Conservation (phyloP, 371 early-diverging fungal species). For the Mortierella sp. region DNA sequence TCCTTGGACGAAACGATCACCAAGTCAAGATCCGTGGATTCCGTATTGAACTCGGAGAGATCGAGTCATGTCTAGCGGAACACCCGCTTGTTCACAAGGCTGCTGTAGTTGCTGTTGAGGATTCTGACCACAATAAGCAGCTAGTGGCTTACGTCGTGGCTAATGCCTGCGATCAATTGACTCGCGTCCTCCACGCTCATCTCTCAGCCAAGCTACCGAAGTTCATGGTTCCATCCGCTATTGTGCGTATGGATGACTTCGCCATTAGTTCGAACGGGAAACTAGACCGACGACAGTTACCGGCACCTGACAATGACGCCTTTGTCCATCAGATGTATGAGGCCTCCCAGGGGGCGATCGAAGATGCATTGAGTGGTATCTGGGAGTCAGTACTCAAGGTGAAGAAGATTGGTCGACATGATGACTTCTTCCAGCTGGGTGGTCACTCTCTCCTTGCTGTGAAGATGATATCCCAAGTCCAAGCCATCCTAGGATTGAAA, state of each 20-base stretch:
- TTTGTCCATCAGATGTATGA: constrained; percentile 10
- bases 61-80: constrained; percentile 17
- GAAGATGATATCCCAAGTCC: constrained; percentile 12
- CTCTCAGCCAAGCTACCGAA: constrained; percentile 14
- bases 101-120: background rate
- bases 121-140: constrained; percentile 8
- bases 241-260: constrained; percentile 15
- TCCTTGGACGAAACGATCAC: constrained; percentile 39
- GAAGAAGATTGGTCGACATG: constrained; percentile 21
- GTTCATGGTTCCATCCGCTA: constrained; percentile 36
- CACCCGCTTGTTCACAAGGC: constrained; percentile 18
- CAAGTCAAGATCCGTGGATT: constrained; percentile 60
- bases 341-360: constrained; percentile 17
- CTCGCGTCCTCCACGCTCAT: constrained; percentile 1
- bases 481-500: background rate
- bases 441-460: constrained; percentile 41
- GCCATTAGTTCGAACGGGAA: constrained; percentile 22
- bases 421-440: constrained; percentile 31
- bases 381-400: constrained; percentile 15
- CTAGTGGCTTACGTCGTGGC: constrained; percentile 25
- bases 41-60: constrained; percentile 59
- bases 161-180: background rate
- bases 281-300: constrained; percentile 23
- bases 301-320: constrained; percentile 4
- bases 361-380: constrained; percentile 7